Evolutionary conservation across 306 rosid genomes (phyloP).

Genomic region (Begonia peltatifolia): DNA sequence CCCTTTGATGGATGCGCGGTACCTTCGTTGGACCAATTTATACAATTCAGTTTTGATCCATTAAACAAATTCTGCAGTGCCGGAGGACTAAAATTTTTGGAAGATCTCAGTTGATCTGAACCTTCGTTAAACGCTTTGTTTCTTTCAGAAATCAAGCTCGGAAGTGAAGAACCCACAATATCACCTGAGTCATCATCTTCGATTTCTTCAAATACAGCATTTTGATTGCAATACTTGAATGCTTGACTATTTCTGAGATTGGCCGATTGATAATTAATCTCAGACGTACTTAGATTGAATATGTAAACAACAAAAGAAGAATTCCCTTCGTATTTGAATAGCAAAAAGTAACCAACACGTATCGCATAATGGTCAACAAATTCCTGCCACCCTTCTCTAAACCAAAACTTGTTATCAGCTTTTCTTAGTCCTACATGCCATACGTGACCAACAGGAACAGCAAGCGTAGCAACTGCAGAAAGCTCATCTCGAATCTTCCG

Average conservation of each 20-base stretch:
- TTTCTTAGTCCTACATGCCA: conserved; percentile 61
- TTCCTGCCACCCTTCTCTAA: conserved; percentile 63
- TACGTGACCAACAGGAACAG: conserved; percentile 53
- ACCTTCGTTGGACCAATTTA: conserved; percentile 49
- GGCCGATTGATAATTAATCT: conserved; percentile 49
- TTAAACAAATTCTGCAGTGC: conserved; percentile 7
- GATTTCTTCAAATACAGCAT: conserved; percentile 51
- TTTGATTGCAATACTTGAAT: conserved; percentile 23
- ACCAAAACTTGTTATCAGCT: conserved; percentile 43
- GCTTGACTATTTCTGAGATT: conserved; percentile 21
- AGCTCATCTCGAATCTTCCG: conserved; percentile 44
- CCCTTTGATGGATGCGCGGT: conserved; percentile 28
- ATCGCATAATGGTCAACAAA: conserved; percentile 51
- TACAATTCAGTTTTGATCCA: conserved; percentile 14
- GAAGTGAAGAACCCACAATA: conserved; percentile 21
- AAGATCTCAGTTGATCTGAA: conserved; percentile 1
- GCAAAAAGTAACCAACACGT: conserved; percentile 47
- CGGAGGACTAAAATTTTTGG: background rate
- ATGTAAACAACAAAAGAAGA: conserved; percentile 49
- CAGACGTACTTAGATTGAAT: conserved; percentile 47
- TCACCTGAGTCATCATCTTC: conserved; percentile 53
- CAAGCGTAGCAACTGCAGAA: conserved; percentile 31
- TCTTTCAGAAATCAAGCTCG: conserved; percentile 20
- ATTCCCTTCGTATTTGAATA: conserved; percentile 64
- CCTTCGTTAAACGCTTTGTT: conserved; percentile 18